A percentile compares a stretch with the other conserved stretches of the same genome.
phyloP scores from a whole-genome alignment of 176 grass and related monocot genomes.

The Carex myosuroides region DNA sequence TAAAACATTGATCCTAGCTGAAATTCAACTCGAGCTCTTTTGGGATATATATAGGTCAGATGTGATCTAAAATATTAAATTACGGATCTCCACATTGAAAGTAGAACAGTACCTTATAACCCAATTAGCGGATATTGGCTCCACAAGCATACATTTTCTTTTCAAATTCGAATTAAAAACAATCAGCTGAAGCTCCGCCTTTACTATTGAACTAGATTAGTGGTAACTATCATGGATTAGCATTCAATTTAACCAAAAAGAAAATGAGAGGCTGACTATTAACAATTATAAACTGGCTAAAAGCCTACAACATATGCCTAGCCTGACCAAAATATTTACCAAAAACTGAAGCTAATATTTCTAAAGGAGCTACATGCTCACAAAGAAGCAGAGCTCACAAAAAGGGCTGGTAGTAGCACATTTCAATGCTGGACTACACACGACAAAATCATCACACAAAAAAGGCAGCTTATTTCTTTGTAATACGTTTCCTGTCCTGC shows the following conservation, averaged over 20 bases:
- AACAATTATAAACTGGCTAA: neutral
- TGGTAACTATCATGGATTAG: neutral
- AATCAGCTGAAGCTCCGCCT: neutral
- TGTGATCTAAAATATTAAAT: neutral
- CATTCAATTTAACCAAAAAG: neutral
- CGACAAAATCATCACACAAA: neutral
- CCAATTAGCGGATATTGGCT: neutral
- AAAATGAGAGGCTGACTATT: neutral
- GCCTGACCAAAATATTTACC: conserved; percentile 14
- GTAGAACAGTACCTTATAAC: neutral
- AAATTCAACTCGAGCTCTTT: neutral
- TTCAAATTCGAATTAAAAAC: neutral
- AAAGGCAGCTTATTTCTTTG: neutral
- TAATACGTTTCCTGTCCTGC: neutral
- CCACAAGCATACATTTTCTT: neutral
- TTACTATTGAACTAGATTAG: neutral
- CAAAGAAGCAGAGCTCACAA: neutral
- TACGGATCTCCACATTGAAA: too few relatives aligned
- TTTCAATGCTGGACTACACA: neutral
- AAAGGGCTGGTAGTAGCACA: neutral
- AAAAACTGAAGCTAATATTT: neutral
- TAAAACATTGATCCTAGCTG: neutral
- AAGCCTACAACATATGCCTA: neutral
- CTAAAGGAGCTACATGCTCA: neutral
- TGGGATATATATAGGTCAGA: neutral